Base-by-base conservation (phyloP, 2,329 filamentous ascomycete genomes). In the Aureobasidium leucospermi region DNA sequence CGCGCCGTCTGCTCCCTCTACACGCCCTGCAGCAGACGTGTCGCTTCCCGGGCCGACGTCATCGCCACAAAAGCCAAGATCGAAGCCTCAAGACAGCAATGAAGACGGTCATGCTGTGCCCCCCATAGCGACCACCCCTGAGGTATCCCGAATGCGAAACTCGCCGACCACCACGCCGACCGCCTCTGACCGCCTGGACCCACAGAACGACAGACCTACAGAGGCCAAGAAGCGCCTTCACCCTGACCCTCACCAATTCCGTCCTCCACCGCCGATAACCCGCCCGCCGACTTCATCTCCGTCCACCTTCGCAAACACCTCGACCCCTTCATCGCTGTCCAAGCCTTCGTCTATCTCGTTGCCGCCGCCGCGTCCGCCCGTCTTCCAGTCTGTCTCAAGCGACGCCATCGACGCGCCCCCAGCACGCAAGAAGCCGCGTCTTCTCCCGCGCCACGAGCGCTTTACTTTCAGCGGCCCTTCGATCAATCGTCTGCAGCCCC, bases 401-500 rank as follows among this genome's bases (percentile, higher is more conserved):
- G 36, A 41, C 43, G 43, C 55, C 23, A 41, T 48, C 10, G 55
- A 48, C 58, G 47, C 39, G 49, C 46, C 45, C 23, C 48, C 53
- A 7, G 46, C 43, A 16, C 47, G 23, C 11, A 67, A 67, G 58
- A 63, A 63, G 29, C 59, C 62, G 16, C 60, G 61, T 46, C 41
- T 65, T 1, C 61, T 62, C 11, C 64, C 65, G 7, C 63, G 64
- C 23, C 51, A 60, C 13, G 65, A 67, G 58, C 61, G 59, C 31
- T 65, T 67, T 39, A 60, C 42, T 32, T 65, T 67, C 38, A 31
- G 57, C 29, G 60, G 59, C 6, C 48, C 62, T 8, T 60, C 61
- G n/a, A 61, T 58, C 41, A 65, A 60, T 42, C 58, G 52, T 38
- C 43, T 43, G 5, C 69, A 75, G 60, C 77, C 77, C 3, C 72